Conservation (phyloP, 192 early-diverging fungal genomes). For the Mortierella antarctica region DNA sequence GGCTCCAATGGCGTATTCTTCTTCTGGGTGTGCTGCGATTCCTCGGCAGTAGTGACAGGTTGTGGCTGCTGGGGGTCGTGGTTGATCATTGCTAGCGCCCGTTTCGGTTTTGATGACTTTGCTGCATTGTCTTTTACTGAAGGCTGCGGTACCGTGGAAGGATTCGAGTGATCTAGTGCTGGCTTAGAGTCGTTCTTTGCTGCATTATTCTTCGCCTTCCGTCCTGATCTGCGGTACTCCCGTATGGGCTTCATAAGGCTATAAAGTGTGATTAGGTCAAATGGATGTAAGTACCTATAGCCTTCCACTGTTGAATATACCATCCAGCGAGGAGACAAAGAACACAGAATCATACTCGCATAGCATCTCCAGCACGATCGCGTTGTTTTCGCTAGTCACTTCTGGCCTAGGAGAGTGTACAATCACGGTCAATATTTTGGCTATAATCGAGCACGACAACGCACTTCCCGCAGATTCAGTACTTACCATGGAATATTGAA, state of each 20-base stretch:
- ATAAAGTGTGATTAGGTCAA: neutral
- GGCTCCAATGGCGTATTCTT: neutral
- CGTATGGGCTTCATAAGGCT: constrained; percentile 33
- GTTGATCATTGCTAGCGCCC: neutral
- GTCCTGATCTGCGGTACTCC: constrained; percentile 3
- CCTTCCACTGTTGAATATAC: neutral
- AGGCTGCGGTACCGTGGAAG: neutral
- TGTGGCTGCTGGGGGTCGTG: neutral
- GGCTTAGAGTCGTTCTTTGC: neutral
- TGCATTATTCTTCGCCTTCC: constrained; percentile 3
- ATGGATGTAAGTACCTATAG: neutral
- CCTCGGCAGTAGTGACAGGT: neutral
- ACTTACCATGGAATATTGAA: constrained; percentile 45
- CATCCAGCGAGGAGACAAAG: neutral
- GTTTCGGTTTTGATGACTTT: constrained; percentile 2
- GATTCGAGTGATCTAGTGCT: neutral
- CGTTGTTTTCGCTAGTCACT: constrained; percentile 17
- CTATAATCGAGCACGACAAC: neutral
- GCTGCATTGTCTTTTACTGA: neutral
- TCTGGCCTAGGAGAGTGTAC: constrained; percentile 20
- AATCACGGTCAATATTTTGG: neutral
- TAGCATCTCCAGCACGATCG: constrained; percentile 37
- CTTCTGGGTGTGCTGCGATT: neutral
- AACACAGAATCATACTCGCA: constrained; percentile 27
- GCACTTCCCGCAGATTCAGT: neutral